Evolutionary conservation across 2,329 filamentous ascomycete genomes (phyloP), one percentile per base, ranked within the genome.

Genomic region (Salinomyces thailandicus): DNA sequence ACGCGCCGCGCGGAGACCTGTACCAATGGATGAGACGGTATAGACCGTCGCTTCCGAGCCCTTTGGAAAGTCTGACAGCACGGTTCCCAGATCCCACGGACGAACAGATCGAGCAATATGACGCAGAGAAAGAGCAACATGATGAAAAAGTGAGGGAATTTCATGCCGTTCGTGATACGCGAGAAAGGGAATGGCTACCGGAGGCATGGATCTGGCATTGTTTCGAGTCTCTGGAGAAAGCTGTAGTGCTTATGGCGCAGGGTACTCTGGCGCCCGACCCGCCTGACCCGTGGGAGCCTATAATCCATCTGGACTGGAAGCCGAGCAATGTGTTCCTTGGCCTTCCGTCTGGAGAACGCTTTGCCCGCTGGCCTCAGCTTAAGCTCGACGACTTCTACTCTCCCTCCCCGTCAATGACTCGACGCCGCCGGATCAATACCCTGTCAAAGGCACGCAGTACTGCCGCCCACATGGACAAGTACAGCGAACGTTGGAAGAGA

Each of bases 241-340:
- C 15, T 17, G 33, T 20, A 5, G 7, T 35, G 12, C 22, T 35
- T 11, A 27, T 35, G 19, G 33, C 15, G 22, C 20, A 17, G 5
- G 33, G 33, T n/a, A 18, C 13, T 16, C 33, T 15, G 24, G 14
- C n/a, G 13, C 14, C 14, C 12, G 18, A 28, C 13, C 31, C 31
- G 11, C 13, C 19, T n/a, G 18, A 11, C 16, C 6, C 22, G 11
- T 36, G 34, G 34, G 24, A 19, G 16, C 12, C 7, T 4, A 30
- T 36, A 6, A 18, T 36, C 14, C 34, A 36, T 24, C 18, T 18
- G 12, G 34, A 36, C 14, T n/a, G 16, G 3, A 36, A 36, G 17
- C 5, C 26, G 5, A 14, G 15, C 11, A 36, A 36, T 26, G 17
- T 36, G 4, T 36, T 36, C 13, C 34, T 29, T 3, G 34, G 24